Evolutionary conservation across 2,329 filamentous ascomycete genomes (phyloP).

Genomic region (Incumbomyces delicatus): DNA sequence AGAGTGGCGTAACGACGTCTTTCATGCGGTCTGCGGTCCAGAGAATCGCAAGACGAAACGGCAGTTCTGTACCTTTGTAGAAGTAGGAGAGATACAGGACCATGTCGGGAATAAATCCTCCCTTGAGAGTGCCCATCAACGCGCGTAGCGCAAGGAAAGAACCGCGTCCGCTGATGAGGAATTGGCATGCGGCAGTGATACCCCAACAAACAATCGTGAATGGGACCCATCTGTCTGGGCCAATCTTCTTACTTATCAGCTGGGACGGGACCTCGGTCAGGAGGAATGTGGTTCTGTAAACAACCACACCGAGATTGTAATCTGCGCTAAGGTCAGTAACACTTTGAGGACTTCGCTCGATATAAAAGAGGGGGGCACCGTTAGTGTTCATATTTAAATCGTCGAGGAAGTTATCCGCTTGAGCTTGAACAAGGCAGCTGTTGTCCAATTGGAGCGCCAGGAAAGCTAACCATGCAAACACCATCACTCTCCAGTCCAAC

Average conservation of each 20-base stretch:
- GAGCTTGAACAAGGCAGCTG: constrained; percentile 47
- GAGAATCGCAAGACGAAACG: constrained; percentile 47
- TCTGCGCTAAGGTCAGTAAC: constrained; percentile 21
- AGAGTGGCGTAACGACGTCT: constrained; percentile 33
- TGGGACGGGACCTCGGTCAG: constrained; percentile 47
- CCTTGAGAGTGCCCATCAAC: constrained; percentile 36
- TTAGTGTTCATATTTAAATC: constrained; percentile 26
- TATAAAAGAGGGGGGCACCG: no score
- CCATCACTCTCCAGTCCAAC: constrained; percentile 30
- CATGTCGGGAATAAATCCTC: constrained; percentile 36
- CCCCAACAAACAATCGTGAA: constrained; percentile 37
- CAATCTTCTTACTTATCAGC: constrained; percentile 45
- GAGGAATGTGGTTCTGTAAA: constrained; percentile 44
- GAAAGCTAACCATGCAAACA: constrained; percentile 43
- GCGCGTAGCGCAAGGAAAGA: constrained; percentile 31
- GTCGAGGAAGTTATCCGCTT: constrained; percentile 48
- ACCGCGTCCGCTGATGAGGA: constrained; percentile 34
- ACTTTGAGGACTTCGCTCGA: constrained; percentile 1
- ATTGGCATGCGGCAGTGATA: constrained; percentile 31
- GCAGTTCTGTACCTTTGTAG: constrained; percentile 45
- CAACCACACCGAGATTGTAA: constrained; percentile 47
- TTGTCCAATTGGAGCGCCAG: constrained; percentile 51
- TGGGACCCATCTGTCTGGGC: constrained; percentile 47
- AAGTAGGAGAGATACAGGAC: no score
- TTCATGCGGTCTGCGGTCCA: constrained; percentile 45